These are phyloP conservation scores for Leucosporidium scottii DNA, from an alignment of 768 basidiomycete species.

Conservation along the genomic window DNA sequence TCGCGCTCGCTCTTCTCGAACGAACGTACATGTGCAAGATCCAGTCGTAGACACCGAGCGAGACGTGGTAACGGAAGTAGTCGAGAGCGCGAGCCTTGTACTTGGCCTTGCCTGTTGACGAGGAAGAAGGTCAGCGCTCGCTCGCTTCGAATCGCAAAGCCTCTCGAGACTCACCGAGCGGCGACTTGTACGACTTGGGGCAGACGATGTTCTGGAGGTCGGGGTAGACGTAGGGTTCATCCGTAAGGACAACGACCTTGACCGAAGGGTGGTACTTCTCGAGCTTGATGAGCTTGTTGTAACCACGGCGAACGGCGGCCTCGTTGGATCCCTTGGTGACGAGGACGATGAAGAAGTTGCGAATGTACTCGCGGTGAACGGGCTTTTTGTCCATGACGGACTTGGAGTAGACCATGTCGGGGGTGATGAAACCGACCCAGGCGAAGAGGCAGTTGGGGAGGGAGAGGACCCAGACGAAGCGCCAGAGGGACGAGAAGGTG, in stretches of 20 bases:
- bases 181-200: conserved; percentile 40
- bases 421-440: conserved; percentile 40
- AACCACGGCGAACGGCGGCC: conserved; percentile 39
- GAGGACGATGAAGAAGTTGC: conserved; percentile 42
- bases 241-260: conserved; percentile 40
- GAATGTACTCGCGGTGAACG: conserved; percentile 39
- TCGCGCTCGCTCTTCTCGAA: neutral
- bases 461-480: conserved; percentile 40
- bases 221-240: conserved; percentile 40
- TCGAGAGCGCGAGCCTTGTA: conserved; percentile 42
- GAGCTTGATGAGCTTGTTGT: conserved; percentile 40
- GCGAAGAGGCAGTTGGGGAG: conserved; percentile 40
- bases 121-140: too few species aligned
- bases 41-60: conserved; percentile 40
- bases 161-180: conserved; percentile 26
- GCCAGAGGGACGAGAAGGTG: conserved; percentile 39
- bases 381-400: conserved; percentile 37
- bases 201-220: conserved; percentile 42
- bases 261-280: conserved; percentile 41
- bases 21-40: conserved; percentile 37
- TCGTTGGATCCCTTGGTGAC: conserved; percentile 42
- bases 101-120: conserved; percentile 37
- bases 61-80: conserved; percentile 41
- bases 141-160: neutral
- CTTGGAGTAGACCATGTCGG: conserved; percentile 35